A percentile compares a stretch with the other conserved stretches of the same genome.
Evolutionary conservation across 129 eudicot genomes (phyloP).

Genomic region (Ambrosia artemisiifolia): DNA sequence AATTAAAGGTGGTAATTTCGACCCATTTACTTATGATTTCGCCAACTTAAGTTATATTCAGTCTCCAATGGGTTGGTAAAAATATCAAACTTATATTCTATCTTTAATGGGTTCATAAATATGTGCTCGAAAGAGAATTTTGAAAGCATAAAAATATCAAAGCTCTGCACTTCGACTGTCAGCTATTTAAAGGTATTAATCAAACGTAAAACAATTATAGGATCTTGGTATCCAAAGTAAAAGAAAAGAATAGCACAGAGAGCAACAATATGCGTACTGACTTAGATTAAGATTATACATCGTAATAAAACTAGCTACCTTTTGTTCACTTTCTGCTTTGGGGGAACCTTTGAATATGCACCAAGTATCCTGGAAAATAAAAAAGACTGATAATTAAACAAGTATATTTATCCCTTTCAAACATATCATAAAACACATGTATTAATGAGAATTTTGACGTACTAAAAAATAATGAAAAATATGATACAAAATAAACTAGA

Average conservation of each 20-base stretch:
- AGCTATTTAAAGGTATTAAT: not conserved
- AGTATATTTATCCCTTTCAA: slow-evolving; percentile 1
- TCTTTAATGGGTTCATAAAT: not conserved
- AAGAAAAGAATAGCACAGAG: slow-evolving; percentile 1
- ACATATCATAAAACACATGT: slow-evolving; percentile 9
- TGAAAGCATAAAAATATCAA: not conserved
- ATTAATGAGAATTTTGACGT: not conserved
- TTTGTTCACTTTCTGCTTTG: slow-evolving; percentile 57
- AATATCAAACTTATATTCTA: not conserved
- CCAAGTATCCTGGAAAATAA: slow-evolving; percentile 53
- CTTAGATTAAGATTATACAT: not conserved
- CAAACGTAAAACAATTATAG: not conserved
- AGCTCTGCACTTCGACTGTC: not conserved
- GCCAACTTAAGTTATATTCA: not conserved
- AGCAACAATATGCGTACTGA: not conserved
- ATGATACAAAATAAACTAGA: not conserved
- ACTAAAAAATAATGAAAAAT: not conserved
- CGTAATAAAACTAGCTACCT: slow-evolving; percentile 38
- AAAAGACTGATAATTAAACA: not conserved
- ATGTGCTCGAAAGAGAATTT: not conserved
- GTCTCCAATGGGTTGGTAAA: not conserved
- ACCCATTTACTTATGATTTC: not conserved
- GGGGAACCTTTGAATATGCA: slow-evolving; percentile 62
- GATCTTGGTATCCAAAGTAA: slow-evolving; percentile 8
- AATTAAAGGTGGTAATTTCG: not conserved